Evolutionary conservation across 371 early-diverging fungal genomes (phyloP), one percentile per base, ranked within the genome.

Genomic region (Syncephalastrum sp.): DNA sequence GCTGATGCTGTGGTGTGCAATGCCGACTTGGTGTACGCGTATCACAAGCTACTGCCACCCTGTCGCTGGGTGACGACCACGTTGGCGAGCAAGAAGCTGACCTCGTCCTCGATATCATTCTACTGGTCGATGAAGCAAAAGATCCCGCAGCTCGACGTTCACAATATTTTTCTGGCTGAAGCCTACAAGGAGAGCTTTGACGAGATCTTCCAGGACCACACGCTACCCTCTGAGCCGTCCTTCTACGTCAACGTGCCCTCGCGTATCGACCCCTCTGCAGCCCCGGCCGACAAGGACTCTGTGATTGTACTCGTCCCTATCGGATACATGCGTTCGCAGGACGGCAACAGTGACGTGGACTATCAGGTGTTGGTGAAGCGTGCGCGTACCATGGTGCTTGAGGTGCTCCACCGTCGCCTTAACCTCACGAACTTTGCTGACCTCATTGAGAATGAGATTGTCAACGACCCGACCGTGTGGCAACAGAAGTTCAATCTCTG

Each of bases 211-310:
- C 55, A 78, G 33, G 59, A 79, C 10, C 47, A 58, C 25, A 63
- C 59, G 12, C 53, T 85, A 5, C 85, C 87, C 0, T 70, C 74
- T 4, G 70, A 74, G 17, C 76, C 82, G 2, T 80, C 80, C 1
- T 85, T 87, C 57, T 87, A 87, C 59, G 77, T 87, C 49, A 84
- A 87, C 54, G 72, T 81, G 16, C 85, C 87, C 10, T 77, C 83
- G 14, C 77, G 82, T 41, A 70, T 85, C 42, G 87, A 87, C 50
- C 67, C 79, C 4, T 54, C 74, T 3, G 81, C 83, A 15, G 84
- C 84, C 1, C 87, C 87, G 3, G 61, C 57, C 3, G 74, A 66
- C 24, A 77, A 79, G 50, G 84, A 84, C 29, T 54, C 79, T 6
- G 47, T 87, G 7, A 81, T 79, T 49, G 81, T 87, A 3, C 73